Conservation (phyloP, 768 basidiomycete species). For the Suillus paluster region DNA sequence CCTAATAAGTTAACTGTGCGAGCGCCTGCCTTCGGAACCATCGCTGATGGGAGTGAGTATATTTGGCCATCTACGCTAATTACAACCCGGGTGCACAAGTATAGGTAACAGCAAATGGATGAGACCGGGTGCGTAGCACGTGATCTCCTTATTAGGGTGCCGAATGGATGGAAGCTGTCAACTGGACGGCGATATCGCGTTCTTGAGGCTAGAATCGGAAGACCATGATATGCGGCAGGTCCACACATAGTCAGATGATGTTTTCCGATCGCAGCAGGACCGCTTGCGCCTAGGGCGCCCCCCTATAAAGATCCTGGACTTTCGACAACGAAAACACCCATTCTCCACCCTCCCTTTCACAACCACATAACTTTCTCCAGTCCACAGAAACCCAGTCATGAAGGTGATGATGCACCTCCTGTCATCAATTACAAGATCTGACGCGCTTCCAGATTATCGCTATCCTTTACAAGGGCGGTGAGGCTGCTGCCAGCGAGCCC, state of each 20-base stretch:
- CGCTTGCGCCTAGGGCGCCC: constrained; percentile 7
- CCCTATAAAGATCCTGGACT: constrained; percentile 24
- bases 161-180: not conserved
- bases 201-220: constrained; percentile 14
- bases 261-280: constrained; percentile 9
- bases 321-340: not conserved
- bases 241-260: constrained; percentile 18
- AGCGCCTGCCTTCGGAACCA: not conserved
- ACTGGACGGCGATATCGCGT: not conserved
- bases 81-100: no score
- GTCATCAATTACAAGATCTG: not conserved
- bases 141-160: constrained; percentile 11
- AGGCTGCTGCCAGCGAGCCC: constrained; percentile 69
- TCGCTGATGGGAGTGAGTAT: not conserved
- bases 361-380: constrained; percentile 7
- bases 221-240: not conserved
- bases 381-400: constrained; percentile 35
- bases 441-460: constrained; percentile 59
- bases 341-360: constrained; percentile 17
- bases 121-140: constrained; percentile 13
- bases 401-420: constrained; percentile 39
- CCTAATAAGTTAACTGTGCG: no score
- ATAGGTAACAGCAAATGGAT: not conserved
- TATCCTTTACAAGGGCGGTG: constrained; percentile 71
- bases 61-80: not conserved